Evolutionary conservation across 805 yeast genomes (phyloP), one percentile per base, ranked within the genome.

Genomic region (Yarrowia phangngaensis): DNA sequence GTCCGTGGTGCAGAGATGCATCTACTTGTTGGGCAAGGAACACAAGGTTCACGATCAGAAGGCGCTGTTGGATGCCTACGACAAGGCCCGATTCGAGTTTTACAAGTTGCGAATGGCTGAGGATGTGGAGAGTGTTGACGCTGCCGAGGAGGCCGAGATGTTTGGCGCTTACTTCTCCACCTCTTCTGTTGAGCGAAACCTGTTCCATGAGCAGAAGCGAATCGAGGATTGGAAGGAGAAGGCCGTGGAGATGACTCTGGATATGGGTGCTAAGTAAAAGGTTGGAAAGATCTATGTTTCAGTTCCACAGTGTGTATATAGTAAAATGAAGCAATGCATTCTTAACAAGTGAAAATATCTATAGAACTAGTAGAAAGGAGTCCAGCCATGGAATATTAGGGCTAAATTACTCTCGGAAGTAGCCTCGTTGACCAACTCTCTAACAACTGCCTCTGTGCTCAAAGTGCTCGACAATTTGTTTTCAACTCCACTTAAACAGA

Each of bases 141-240:
- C 85, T 4, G 73, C 72, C 53, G 98, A 92, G 72, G 96, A 92
- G 64, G 77, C 87, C 7, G 72, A 71, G 51, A 82, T 92, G 95
- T 79, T 71, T 61, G 97, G 97, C 15, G 82, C 94, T 1, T 75
- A 80, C 7, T 85, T 72, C 64, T 77, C 78, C 29, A 69, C 74
- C 28, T 70, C 84, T 26, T 67, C 78, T 53, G 65, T 87, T 52
- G 84, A 82, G 46, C 70, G 72, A 59, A 94, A 92, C 56, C 65
- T 85, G 47, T 73, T 73, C 50, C 71, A 73, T 57, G 98, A 90
- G 69, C 84, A 83, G 62, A 70, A 70, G 55, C 74, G 75, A 31
- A 73, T 90, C 45, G 82, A 78, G 52, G 70, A 74, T 53, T 90
- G 96, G 95, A 79, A 76, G 56, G 68, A 64, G 46, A 77, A 79